phyloP scores from a whole-genome alignment of 2,329 filamentous ascomycete species.

The Botrytis tulipae region DNA sequence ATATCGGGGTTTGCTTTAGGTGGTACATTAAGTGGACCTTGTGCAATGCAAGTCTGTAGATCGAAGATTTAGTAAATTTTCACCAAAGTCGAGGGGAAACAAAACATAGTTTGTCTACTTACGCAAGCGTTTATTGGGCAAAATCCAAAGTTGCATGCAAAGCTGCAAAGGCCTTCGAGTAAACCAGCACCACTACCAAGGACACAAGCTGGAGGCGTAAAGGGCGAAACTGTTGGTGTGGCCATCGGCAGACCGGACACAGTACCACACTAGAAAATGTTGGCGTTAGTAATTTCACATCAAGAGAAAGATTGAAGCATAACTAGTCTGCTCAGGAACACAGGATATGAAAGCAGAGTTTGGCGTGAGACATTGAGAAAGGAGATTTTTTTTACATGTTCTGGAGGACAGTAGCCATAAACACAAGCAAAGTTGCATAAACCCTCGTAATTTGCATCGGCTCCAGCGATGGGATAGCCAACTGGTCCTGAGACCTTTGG shows the following conservation, averaged over 20 bases:
- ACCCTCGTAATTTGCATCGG: background rate
- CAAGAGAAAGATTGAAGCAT: background rate
- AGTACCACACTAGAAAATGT: background rate
- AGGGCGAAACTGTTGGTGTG: constrained; percentile 7
- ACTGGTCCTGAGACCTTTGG: background rate
- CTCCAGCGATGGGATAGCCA: constrained; percentile 1
- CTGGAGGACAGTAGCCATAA: constrained; percentile 11
- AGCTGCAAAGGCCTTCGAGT: constrained; percentile 1
- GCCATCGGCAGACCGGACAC: background rate
- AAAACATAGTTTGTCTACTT: background rate
- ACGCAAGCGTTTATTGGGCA: background rate
- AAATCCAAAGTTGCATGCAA: constrained; percentile 13
- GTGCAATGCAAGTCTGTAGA: background rate
- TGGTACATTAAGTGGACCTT: background rate
- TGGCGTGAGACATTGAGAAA: background rate
- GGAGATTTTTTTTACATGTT: background rate
- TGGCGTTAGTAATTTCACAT: background rate
- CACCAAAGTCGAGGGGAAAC: background rate
- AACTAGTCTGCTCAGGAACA: background rate
- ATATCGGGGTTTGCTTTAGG: background rate
- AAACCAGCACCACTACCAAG: background rate
- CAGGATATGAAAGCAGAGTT: background rate
- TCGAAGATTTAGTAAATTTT: background rate
- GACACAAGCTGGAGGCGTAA: background rate
- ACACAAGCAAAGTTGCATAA: constrained; percentile 14